Percentiles rank a stretch among this genome's conserved stretches.
phyloP scores from a whole-genome alignment of 2,329 filamentous ascomycete species.

The Pezizomycotina sp. region DNA sequence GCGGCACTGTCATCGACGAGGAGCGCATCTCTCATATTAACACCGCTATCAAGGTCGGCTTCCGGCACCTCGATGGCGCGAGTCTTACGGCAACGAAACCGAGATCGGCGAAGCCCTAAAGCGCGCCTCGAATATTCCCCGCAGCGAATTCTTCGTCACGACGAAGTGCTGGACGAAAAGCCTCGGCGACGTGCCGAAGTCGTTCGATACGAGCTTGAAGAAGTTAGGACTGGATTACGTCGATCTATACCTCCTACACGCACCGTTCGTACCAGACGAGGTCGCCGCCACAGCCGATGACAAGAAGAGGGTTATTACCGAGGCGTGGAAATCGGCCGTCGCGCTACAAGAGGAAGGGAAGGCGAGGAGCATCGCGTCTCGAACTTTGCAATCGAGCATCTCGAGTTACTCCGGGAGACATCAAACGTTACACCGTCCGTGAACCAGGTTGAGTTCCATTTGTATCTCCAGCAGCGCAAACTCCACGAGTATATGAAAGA shows the following conservation, averaged over 20 bases:
- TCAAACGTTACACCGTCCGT: slow-evolving; percentile 48
- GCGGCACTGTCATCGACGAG: slow-evolving; percentile 28
- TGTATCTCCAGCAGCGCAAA: slow-evolving; percentile 34
- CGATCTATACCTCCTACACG: slow-evolving; percentile 48
- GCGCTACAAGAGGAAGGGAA: slow-evolving; percentile 43
- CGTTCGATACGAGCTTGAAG: slow-evolving; percentile 43
- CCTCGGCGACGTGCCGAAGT: slow-evolving; percentile 29
- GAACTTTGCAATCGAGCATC: slow-evolving; percentile 45
- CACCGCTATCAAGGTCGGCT: slow-evolving; percentile 51
- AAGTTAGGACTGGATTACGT: slow-evolving; percentile 55
- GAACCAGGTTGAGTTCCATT: slow-evolving; percentile 72
- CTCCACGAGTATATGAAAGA: slow-evolving; percentile 14
- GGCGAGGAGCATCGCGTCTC: slow-evolving; percentile 56
- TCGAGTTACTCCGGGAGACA: slow-evolving; percentile 41
- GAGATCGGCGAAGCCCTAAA: slow-evolving; percentile 59
- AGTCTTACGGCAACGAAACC: slow-evolving; percentile 49
- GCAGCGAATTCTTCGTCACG: slow-evolving; percentile 52
- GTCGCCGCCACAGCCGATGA: slow-evolving; percentile 30
- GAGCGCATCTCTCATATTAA: slow-evolving; percentile 36
- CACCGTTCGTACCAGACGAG: slow-evolving; percentile 27
- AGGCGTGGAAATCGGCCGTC: slow-evolving; percentile 53
- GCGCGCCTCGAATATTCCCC: slow-evolving; percentile 45
- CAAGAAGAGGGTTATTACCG: slow-evolving; percentile 21
- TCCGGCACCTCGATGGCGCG: slow-evolving; percentile 59
- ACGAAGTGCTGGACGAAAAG: slow-evolving; percentile 36